Evolutionary conservation across 2,329 filamentous ascomycete genomes (phyloP).

Genomic region (Botrytis galanthina): DNA sequence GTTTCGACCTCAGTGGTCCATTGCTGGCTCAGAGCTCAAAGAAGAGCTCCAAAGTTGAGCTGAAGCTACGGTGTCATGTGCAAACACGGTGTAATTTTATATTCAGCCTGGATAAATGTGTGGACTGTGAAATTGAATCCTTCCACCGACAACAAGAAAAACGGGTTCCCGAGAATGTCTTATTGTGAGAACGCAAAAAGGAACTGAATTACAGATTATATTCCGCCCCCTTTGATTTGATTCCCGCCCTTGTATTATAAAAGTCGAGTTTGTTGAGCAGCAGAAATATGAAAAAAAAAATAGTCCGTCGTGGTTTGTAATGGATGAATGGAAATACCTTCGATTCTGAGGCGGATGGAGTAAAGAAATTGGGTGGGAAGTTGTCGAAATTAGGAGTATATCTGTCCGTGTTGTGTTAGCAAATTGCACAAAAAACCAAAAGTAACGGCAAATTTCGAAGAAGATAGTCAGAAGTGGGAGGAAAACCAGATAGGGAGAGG

Average conservation of each 20-base stretch:
- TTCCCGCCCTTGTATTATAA: neutral
- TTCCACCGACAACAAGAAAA: no score
- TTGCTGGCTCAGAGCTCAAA: neutral
- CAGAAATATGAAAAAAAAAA: neutral
- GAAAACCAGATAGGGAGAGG: neutral
- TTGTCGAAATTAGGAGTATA: neutral
- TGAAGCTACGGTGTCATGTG: neutral
- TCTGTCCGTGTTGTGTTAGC: neutral
- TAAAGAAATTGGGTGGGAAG: neutral
- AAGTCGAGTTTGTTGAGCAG: neutral
- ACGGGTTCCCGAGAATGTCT: neutral
- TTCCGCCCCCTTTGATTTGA: neutral
- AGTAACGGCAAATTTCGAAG: neutral
- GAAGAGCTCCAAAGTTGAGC: no score
- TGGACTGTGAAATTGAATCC: neutral
- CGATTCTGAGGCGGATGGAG: rapidly evolving
- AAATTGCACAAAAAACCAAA: neutral
- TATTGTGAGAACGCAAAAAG: neutral
- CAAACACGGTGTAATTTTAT: no score
- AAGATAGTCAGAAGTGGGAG: neutral
- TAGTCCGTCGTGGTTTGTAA: neutral
- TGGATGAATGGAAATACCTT: neutral
- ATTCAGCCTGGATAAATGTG: neutral
- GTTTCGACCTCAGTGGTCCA: neutral
- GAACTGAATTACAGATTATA: rapidly evolving